phyloP scores from a whole-genome alignment of 108 stramenopile genomes.

The Nitzschia sp. region DNA sequence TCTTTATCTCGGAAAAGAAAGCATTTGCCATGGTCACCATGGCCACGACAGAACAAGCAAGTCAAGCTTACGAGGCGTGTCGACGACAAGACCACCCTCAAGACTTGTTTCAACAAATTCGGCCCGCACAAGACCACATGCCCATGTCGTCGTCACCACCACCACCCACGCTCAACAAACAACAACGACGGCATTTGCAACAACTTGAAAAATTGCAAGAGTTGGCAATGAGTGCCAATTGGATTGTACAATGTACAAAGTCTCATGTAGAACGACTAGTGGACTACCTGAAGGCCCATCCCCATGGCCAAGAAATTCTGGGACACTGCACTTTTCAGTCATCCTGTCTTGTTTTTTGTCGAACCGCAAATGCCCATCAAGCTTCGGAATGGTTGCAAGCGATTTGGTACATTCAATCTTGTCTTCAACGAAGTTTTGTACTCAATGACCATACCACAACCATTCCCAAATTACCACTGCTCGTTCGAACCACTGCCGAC shows the following conservation, averaged over 20 bases:
- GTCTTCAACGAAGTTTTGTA: slow-evolving; percentile 14
- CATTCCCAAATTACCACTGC: too few relatives aligned
- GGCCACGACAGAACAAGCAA: slow-evolving; percentile 21
- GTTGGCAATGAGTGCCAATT: slow-evolving; percentile 25
- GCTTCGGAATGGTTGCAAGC: background rate
- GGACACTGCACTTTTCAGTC: background rate
- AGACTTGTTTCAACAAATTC: background rate
- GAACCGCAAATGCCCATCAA: background rate
- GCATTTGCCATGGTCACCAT: slow-evolving; percentile 32
- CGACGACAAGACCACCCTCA: background rate
- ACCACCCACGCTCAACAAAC: slow-evolving; percentile 11
- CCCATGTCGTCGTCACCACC: background rate
- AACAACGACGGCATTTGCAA: background rate
- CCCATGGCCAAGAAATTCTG: background rate
- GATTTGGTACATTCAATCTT: slow-evolving; percentile 28
- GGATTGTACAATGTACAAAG: slow-evolving; percentile 45
- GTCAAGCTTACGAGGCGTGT: background rate
- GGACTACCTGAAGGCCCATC: slow-evolving; percentile 21
- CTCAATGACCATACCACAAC: too few relatives aligned
- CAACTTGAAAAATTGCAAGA: background rate
- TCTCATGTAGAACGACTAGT: slow-evolving; percentile 50
- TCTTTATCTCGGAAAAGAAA: slow-evolving; percentile 17
- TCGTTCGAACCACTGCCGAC: too few relatives aligned
- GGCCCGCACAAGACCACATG: background rate
- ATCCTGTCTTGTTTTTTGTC: background rate